Conservation (phyloP, 208 protist species). For the Trichomonas gallinae region DNA sequence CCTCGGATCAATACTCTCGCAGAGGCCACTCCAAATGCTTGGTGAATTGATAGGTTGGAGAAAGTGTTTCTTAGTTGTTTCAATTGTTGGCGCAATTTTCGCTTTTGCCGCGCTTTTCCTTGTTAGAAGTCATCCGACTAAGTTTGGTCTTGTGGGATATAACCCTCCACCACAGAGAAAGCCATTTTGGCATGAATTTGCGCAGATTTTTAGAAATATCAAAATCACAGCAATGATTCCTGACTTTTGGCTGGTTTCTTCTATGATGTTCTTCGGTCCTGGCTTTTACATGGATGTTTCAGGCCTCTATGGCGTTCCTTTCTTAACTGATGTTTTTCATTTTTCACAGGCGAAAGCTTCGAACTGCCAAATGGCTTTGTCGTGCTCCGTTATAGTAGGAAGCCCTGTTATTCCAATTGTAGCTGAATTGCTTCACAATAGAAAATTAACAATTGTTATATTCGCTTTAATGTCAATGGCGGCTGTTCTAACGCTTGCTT, state of each 20-base stretch:
- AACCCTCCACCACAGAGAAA: not conserved
- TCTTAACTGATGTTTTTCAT: not conserved
- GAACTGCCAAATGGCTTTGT: not conserved
- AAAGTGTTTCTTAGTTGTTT: not conserved
- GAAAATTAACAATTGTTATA: not conserved
- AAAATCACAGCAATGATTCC: not conserved
- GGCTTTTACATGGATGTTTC: not conserved
- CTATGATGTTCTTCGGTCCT: not conserved
- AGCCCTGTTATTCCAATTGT: not conserved
- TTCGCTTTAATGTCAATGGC: not conserved
- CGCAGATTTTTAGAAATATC: not conserved
- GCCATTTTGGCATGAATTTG: not conserved
- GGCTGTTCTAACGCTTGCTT: not conserved
- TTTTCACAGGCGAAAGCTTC: not conserved
- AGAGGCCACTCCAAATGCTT: not conserved
- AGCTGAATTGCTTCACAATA: not conserved
- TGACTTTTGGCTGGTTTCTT: not conserved
- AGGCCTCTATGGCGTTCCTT: not conserved
- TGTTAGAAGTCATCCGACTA: not conserved
- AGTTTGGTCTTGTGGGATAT: not conserved
- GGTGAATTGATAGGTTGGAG: not conserved
- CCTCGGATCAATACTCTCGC: not conserved
- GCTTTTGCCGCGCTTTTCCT: not conserved
- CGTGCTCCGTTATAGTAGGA: not conserved
- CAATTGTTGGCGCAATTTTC: not conserved